Conservation (phyloP, 2,329 filamentous ascomycete genomes). For the Diaporthe citrichinensis region DNA sequence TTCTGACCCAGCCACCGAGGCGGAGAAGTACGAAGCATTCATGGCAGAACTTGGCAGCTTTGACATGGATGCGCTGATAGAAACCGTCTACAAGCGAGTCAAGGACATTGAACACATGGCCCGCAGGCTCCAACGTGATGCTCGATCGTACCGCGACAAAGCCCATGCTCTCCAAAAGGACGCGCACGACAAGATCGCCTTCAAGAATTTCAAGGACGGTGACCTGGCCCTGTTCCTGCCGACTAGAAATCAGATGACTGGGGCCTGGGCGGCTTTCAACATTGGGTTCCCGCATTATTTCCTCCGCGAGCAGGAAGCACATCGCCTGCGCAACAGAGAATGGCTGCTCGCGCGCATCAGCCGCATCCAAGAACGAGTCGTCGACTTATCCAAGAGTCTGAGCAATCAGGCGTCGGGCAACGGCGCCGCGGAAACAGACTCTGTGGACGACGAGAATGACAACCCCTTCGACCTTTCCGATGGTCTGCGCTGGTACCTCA, state of each 20-base stretch:
- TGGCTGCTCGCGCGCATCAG: conserved; percentile 97
- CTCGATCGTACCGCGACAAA: conserved; percentile 88
- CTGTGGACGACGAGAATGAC: conserved; percentile 82
- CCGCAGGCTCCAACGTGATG: conserved; percentile 93
- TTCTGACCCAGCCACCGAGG: conserved; percentile 75
- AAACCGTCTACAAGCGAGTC: conserved; percentile 88
- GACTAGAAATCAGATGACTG: conserved; percentile 92
- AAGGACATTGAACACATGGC: conserved; percentile 95
- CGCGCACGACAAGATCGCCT: conserved; percentile 95
- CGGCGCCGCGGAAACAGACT: conserved; percentile 62
- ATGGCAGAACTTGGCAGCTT: conserved; percentile 82
- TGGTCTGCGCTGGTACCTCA: conserved; percentile 94
- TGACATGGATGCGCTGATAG: conserved; percentile 86
- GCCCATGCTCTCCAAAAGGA: conserved; percentile 86
- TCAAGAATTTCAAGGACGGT: conserved; percentile 95
- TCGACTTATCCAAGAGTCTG: conserved; percentile 88
- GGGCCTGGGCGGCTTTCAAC: conserved; percentile 98
- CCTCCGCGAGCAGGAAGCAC: conserved; percentile 90
- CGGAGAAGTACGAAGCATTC: conserved; percentile 81
- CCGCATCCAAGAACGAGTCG: conserved; percentile 91
- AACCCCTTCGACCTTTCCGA: conserved; percentile 98
- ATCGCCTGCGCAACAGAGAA: conserved; percentile 86
- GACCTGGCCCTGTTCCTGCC: conserved; percentile 95
- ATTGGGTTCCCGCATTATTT: conserved; percentile 98
- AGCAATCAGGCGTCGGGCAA: conserved; percentile 54